Conservation (phyloP, 2,329 filamentous ascomycete species). For the Fusarium sp. region DNA sequence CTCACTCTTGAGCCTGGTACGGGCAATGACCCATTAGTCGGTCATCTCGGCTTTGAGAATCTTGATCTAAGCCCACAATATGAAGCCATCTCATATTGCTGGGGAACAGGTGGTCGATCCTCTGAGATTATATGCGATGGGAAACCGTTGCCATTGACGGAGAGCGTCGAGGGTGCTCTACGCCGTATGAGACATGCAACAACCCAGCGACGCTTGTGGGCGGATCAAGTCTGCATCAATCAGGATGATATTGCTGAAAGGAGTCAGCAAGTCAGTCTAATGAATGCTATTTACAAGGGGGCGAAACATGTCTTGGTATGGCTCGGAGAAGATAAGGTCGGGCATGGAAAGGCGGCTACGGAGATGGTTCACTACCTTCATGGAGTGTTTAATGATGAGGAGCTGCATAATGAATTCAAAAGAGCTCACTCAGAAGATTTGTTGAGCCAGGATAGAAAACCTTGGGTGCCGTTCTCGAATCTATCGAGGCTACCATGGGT, state of each 20-base stretch:
- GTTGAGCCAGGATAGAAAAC: constrained; percentile 37
- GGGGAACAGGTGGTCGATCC: constrained; percentile 41
- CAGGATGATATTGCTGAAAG: constrained; percentile 48
- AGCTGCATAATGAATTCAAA: constrained; percentile 42
- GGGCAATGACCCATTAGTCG: constrained; percentile 41
- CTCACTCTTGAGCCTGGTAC: constrained; percentile 44
- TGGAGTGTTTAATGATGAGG: constrained; percentile 43
- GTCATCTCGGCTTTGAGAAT: constrained; percentile 37
- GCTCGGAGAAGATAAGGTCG: constrained; percentile 44
- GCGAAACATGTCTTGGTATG: constrained; percentile 47
- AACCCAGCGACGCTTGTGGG: constrained; percentile 46
- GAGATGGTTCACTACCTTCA: constrained; percentile 41
- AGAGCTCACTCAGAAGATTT: constrained; percentile 44
- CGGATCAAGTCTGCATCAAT: constrained; percentile 53
- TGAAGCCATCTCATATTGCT: constrained; percentile 49
- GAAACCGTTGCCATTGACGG: constrained; percentile 39
- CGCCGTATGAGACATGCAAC: constrained; percentile 40
- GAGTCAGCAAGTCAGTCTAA: constrained; percentile 49
- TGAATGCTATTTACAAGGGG: constrained; percentile 49
- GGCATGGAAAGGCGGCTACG: constrained; percentile 41
- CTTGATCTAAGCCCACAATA: constrained; percentile 40
- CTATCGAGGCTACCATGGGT: constrained; percentile 47
- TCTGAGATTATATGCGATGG: constrained; percentile 38
- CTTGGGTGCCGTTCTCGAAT: constrained; percentile 46
- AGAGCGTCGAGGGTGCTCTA: constrained; percentile 45